Conservation (phyloP, 202 grass and related monocot genomes). For the Eragrostis tef region DNA sequence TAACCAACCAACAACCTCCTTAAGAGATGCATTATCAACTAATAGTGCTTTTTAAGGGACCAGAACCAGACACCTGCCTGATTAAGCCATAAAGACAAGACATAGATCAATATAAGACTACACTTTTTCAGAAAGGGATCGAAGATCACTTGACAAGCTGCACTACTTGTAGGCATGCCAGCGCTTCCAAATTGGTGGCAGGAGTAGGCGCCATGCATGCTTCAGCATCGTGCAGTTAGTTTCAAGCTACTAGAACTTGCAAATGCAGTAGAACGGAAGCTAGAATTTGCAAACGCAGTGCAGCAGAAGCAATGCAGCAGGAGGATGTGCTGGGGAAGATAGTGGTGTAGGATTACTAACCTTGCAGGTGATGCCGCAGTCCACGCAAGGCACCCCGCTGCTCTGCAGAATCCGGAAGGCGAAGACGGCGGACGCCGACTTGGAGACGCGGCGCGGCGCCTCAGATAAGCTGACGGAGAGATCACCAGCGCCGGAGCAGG, state of each 20-base stretch:
- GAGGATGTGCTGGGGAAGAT: neutral
- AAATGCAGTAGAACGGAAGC: too few species aligned
- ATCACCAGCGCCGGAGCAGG: constrained; percentile 10
- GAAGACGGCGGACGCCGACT: constrained; percentile 54
- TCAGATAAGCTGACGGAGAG: constrained; percentile 44
- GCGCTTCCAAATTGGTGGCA: too few species aligned
- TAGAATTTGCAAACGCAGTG: too few species aligned
- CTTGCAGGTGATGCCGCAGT: constrained; percentile 63
- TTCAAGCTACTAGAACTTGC: too few species aligned
- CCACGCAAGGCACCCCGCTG: constrained; percentile 42
- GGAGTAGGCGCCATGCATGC: too few species aligned
- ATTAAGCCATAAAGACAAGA: neutral
- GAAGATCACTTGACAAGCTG: too few species aligned
- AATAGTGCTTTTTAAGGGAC: constrained; percentile 7
- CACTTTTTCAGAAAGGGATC: too few species aligned
- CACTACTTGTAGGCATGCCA: too few species aligned
- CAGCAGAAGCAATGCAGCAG: neutral
- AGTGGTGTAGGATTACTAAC: constrained; percentile 10
- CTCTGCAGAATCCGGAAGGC: constrained; percentile 47
- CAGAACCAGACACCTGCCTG: neutral
- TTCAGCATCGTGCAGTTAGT: too few species aligned
- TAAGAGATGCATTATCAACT: neutral
- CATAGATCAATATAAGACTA: too few species aligned
- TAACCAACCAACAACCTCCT: neutral
- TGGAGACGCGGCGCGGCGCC: constrained; percentile 51